Percentiles rank a stretch among this genome's conserved stretches.
Evolutionary conservation across 75 land plant species (phyloP).

Genomic region (Larix kaempferi): DNA sequence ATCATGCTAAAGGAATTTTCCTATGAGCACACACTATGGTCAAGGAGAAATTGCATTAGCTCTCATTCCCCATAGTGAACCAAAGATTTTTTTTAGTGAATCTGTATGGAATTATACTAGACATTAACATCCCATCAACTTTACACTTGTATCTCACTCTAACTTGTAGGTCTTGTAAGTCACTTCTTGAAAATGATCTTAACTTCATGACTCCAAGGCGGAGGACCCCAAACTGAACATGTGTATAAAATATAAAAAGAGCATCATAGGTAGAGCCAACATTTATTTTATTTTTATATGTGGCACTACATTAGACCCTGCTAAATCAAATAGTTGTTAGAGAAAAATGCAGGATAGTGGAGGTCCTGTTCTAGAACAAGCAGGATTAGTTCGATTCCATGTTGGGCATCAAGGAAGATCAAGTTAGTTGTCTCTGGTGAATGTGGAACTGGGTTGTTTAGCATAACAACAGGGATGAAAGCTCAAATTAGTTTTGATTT

Average conservation of each 20-base stretch:
- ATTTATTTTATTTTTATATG: neutral
- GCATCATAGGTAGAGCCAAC: neutral
- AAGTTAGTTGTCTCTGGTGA: no score
- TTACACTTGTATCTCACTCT: neutral
- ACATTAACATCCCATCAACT: neutral
- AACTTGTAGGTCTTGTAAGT: constrained; percentile 7
- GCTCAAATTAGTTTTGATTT: no score
- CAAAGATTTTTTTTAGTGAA: no score
- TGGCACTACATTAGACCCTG: neutral
- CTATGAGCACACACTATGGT: neutral
- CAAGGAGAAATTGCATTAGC: no score
- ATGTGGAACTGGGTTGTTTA: no score
- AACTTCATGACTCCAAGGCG: neutral
- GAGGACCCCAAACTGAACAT: neutral
- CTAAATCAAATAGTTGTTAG: neutral
- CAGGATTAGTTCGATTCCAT: neutral
- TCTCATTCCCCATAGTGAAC: neutral
- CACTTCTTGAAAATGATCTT: neutral
- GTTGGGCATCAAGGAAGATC: neutral
- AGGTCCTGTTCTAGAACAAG: neutral
- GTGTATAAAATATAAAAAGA: neutral
- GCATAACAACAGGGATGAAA: no score
- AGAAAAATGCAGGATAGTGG: constrained; percentile 2
- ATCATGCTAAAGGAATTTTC: neutral
- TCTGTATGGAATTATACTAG: neutral